A percentile compares a stretch with the other conserved stretches of the same genome.
These are phyloP conservation scores for Colletotrichum australisinense DNA, from an alignment of 2,329 filamentous ascomycete genomes.

Conservation along the genomic window DNA sequence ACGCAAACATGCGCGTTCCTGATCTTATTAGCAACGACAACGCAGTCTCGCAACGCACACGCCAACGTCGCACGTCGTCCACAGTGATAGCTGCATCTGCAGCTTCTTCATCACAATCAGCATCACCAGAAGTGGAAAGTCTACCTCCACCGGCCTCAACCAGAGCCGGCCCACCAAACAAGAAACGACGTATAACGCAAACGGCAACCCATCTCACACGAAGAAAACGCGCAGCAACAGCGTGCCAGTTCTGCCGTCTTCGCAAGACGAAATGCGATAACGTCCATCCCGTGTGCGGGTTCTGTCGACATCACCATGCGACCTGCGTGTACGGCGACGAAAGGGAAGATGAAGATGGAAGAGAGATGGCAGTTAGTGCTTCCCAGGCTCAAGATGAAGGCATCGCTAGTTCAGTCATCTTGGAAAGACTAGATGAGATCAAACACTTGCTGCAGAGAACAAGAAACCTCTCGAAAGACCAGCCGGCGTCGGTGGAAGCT, in stretches of 20 bases:
- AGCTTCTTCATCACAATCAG: neutral
- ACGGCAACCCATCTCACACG: neutral
- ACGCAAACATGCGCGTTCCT: conserved; percentile 9
- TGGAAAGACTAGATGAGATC: conserved; percentile 18
- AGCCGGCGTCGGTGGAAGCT: too few species aligned
- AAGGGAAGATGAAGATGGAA: neutral
- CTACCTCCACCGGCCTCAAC: neutral
- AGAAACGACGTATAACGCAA: too few species aligned
- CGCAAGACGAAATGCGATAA: conserved; percentile 36
- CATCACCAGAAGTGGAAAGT: too few species aligned
- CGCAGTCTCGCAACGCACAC: neutral
- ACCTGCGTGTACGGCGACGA: conserved; percentile 25
- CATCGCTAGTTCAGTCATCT: neutral
- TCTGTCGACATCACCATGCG: conserved; percentile 15
- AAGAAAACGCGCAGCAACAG: conserved; percentile 23
- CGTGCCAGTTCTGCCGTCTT: conserved; percentile 28
- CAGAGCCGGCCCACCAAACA: too few species aligned
- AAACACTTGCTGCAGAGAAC: conserved; percentile 10
- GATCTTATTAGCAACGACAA: conserved; percentile 16
- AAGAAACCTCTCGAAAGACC: neutral
- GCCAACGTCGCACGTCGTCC: neutral
- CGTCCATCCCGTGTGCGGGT: conserved; percentile 27
- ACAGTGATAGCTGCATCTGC: neutral
- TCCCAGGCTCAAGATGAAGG: neutral
- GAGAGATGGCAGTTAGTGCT: too few species aligned